These are phyloP conservation scores for Fusarium acutatum DNA, from an alignment of 2,329 filamentous ascomycete species.

Conservation along the genomic window DNA sequence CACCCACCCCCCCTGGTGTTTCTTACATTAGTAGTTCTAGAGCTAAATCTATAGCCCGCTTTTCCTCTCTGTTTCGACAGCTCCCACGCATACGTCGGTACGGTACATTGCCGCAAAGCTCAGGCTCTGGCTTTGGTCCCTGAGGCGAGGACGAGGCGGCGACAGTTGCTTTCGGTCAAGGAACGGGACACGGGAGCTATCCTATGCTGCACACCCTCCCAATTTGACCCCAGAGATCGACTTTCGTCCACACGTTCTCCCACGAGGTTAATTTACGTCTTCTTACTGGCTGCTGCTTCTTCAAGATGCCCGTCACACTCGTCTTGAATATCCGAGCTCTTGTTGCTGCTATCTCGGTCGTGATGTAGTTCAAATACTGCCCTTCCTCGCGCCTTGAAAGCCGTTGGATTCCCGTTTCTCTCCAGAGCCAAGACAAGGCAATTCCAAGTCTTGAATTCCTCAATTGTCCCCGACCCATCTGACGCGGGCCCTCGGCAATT, in stretches of 20 bases:
- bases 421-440: constrained; percentile 16
- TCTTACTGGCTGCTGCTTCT: constrained; percentile 36
- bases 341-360: constrained; percentile 13
- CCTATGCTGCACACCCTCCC: constrained; percentile 12
- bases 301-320: constrained; percentile 26
- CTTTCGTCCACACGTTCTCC: constrained; percentile 41
- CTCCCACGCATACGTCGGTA: not conserved
- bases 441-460: constrained; percentile 15
- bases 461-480: constrained; percentile 1
- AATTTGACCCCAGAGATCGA: constrained; percentile 29
- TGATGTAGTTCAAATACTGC: constrained; percentile 40
- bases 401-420: not conserved
- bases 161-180: constrained; percentile 27
- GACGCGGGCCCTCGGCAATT: constrained; percentile 1
- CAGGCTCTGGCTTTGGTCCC: constrained; percentile 15
- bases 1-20: constrained; percentile 1
- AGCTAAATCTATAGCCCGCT: constrained; percentile 16
- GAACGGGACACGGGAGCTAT: constrained; percentile 28
- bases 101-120: not conserved
- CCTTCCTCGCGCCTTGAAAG: constrained; percentile 23
- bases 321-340: constrained; percentile 25
- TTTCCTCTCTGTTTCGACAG: constrained; percentile 5
- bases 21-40: constrained; percentile 16
- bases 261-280: constrained; percentile 35
- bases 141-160: constrained; percentile 22